phyloP scores from a whole-genome alignment of 306 rosid species.

The Delonix regia region DNA sequence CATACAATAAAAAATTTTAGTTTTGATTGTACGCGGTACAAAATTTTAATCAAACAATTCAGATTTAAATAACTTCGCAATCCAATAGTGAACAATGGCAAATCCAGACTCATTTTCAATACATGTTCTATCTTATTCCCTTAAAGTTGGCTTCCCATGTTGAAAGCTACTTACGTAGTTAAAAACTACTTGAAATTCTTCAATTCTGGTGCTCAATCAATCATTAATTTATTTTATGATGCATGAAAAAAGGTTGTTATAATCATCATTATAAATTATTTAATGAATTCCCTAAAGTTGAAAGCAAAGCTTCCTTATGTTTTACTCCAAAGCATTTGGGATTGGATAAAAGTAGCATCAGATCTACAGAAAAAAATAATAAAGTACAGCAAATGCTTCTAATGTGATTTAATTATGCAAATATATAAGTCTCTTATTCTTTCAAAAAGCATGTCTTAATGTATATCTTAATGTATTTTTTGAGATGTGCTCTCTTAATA shows the following conservation, averaged over 20 bases:
- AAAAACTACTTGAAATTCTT: background rate
- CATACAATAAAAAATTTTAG: no score
- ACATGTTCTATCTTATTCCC: no score
- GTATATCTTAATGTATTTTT: no score
- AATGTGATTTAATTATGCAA: background rate
- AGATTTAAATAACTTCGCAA: no score
- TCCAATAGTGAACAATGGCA: no score
- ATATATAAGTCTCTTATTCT: no score
- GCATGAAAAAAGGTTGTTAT: background rate
- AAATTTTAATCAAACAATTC: no score
- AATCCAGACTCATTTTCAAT: no score
- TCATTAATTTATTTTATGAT: background rate
- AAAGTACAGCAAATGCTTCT: background rate
- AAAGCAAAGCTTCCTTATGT: conserved; percentile 6
- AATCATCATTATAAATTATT: conserved; percentile 9
- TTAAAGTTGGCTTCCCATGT: no score
- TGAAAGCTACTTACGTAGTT: background rate
- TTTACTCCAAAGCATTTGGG: conserved; percentile 30
- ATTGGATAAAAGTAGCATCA: background rate
- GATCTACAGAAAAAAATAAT: background rate
- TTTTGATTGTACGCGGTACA: no score
- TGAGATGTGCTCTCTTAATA: no score
- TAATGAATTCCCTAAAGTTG: background rate
- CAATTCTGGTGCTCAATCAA: conserved; percentile 27
- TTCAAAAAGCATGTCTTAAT: no score